Evolutionary conservation across 177 flowering plant species (phyloP), one percentile per base, ranked within the genome.

Genomic region (Telopea speciosissima): DNA sequence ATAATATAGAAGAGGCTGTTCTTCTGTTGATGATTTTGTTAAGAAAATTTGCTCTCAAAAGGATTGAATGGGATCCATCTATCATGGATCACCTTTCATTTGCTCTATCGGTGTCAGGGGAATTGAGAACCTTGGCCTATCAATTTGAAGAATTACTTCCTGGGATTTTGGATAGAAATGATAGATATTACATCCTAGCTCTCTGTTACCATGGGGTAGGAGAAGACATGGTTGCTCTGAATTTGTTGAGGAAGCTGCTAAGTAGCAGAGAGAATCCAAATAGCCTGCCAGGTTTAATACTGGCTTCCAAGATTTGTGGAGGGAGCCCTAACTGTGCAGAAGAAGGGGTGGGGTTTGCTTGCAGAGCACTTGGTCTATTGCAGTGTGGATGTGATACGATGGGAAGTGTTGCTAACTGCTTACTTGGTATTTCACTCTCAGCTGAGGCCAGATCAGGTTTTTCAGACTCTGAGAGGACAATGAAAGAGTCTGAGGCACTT

Each of bases 1-100:
- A 91, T 85, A 95, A 95, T 70, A 54, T 89, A 62, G 98, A 95
- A 81, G 98, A 95, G 74, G 94, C 98, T 26, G 56, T 88, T 76
- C 92, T 95, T 66, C 75, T 95, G 73, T 76, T 93, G 52, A 67
- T 90, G 74, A 81, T 93, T 74, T 72, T 93, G 31, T 77, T 93
- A 25, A 83, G 84, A 80, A 90, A 85, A 72, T 74, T 73, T 79
- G 24, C 67, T 67, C 83, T 76, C 24, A 75, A 76, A 65, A 84
- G 66, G 70, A 85, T 89, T 31, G 75, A 63, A 61, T 95, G 97
- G 95, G 99, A 95, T 68, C 91, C 94, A 17, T 85, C 95, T 24
- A 79, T 95, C 28, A 62, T 95, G 52, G 88, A 93, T 66, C 98
- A 95, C 75, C 88, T 95, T 28, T 72, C 85, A 2, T 93, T 86